phyloP scores from a whole-genome alignment of 83 land plant genomes.

The Larix sibirica region DNA sequence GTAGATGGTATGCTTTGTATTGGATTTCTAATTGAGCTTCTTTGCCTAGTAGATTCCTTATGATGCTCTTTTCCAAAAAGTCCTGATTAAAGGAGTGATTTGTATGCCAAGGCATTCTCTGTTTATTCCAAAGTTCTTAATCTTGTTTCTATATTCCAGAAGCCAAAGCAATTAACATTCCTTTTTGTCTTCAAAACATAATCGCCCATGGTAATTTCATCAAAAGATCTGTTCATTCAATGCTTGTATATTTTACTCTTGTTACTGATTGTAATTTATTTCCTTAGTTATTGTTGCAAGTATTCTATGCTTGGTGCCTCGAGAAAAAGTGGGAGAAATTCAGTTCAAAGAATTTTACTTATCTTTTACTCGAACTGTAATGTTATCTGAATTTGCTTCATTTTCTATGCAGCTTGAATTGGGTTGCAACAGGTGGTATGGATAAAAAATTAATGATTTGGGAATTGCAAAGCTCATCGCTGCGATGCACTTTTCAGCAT shows the following conservation, averaged over 20 bases:
- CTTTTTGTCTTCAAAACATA: background rate
- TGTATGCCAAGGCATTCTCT: background rate
- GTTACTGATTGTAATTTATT: background rate
- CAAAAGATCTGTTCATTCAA: background rate
- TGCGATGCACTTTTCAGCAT: conserved; percentile 69
- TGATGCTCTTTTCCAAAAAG: background rate
- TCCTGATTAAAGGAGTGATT: background rate
- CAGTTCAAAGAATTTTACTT: background rate
- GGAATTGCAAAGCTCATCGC: conserved; percentile 61
- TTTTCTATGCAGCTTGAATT: conserved; percentile 37
- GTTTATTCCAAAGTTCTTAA: background rate
- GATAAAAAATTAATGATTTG: conserved; percentile 78
- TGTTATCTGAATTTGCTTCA: background rate
- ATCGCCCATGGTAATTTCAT: background rate
- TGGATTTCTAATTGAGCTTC: no score
- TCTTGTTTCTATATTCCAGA: background rate
- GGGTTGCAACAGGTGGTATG: conserved; percentile 80
- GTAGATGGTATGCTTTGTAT: background rate
- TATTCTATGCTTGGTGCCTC: background rate
- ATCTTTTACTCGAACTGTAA: background rate
- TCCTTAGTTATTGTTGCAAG: background rate
- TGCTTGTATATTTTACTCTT: background rate
- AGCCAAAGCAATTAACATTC: background rate
- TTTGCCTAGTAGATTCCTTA: background rate
- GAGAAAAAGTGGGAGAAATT: background rate